These are phyloP conservation scores for Lentithecium fluviatile DNA, from an alignment of 495 filamentous ascomycete species.

Conservation along the genomic window DNA sequence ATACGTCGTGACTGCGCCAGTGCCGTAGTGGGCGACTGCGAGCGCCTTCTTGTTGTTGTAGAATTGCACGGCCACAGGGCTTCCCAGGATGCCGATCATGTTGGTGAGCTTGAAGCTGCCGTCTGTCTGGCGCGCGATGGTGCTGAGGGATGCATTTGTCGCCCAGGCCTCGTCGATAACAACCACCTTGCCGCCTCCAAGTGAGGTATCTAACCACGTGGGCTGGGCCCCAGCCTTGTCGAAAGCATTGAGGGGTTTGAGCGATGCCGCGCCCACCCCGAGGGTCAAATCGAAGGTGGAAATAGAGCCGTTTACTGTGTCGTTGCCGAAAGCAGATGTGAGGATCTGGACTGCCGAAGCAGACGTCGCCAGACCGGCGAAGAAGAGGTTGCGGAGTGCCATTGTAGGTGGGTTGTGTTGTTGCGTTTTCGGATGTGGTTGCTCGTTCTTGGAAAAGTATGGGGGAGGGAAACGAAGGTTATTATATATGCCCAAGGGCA, in stretches of 20 bases:
- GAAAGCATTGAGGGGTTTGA: constrained; percentile 8
- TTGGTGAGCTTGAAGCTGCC: constrained; percentile 38
- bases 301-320: neutral
- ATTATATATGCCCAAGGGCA: too few species aligned
- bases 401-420: constrained; percentile 4
- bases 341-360: constrained; percentile 38
- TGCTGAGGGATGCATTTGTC: constrained; percentile 41
- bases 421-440: neutral
- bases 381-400: constrained; percentile 14
- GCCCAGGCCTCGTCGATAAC: constrained; percentile 42
- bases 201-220: constrained; percentile 37
- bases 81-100: constrained; percentile 32
- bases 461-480: neutral
- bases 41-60: constrained; percentile 41
- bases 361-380: constrained; percentile 12
- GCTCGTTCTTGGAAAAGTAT: neutral
- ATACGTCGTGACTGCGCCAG: constrained; percentile 22
- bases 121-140: constrained; percentile 33
- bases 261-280: constrained; percentile 5
- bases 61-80: constrained; percentile 39
- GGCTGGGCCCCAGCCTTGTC: constrained; percentile 34
- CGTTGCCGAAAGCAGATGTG: constrained; percentile 32
- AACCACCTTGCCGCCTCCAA: constrained; percentile 31
- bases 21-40: constrained; percentile 42
- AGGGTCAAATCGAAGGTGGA: constrained; percentile 19